phyloP scores from a whole-genome alignment of 2,329 filamentous ascomycete genomes.

The Paradendryphiella salina region DNA sequence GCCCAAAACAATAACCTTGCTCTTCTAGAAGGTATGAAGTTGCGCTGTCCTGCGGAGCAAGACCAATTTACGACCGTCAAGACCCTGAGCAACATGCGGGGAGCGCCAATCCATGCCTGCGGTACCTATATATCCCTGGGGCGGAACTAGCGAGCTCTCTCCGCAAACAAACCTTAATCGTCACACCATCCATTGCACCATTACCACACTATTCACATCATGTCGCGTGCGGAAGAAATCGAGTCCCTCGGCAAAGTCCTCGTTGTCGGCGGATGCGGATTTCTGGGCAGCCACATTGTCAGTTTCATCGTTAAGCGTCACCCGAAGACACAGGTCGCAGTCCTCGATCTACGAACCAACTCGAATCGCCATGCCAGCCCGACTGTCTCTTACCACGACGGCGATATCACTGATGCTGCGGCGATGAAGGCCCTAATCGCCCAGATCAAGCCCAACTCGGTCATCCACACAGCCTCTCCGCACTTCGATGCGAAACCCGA shows the following conservation, averaged over 20 bases:
- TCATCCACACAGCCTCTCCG: conserved; percentile 57
- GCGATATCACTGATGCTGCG: conserved; percentile 54
- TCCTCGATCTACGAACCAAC: conserved; percentile 53
- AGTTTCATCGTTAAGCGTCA: conserved; percentile 49
- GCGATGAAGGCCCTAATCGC: conserved; percentile 49
- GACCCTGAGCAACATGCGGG: conserved; percentile 21
- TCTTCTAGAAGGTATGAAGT: background rate
- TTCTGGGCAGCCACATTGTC: conserved; percentile 57
- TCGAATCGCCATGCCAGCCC: conserved; percentile 46
- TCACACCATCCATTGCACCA: conserved; percentile 15
- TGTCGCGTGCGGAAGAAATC: conserved; percentile 22
- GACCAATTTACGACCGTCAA: background rate
- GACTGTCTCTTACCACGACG: conserved; percentile 54
- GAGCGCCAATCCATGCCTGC: conserved; percentile 8
- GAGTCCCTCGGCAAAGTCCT: conserved; percentile 52
- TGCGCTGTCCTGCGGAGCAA: background rate
- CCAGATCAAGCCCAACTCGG: conserved; percentile 51
- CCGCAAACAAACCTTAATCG: conserved; percentile 19
- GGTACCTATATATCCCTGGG: conserved; percentile 16
- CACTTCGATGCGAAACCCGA: conserved; percentile 46
- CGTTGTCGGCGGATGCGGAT: conserved; percentile 57
- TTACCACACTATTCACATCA: conserved; percentile 15
- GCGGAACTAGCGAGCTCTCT: conserved; percentile 23
- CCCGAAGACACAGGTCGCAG: conserved; percentile 51
- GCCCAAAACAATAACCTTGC: background rate